Base-by-base conservation (phyloP, 2,329 filamentous ascomycete genomes). In the Cladobotryum protrusum region DNA sequence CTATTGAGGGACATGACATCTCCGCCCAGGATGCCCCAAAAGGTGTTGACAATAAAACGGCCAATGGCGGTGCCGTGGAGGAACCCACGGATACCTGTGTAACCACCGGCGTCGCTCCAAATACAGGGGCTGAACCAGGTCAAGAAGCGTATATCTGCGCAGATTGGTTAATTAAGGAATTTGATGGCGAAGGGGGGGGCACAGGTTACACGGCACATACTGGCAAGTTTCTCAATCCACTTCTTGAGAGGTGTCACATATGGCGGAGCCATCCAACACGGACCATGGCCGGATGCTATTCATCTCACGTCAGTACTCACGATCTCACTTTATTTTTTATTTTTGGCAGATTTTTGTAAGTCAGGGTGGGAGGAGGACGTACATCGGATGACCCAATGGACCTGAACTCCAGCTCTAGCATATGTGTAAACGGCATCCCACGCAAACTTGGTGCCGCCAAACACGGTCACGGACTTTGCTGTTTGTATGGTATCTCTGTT, bases 71-170 rank as follows among this genome's bases (percentile, higher is more conserved):
- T 85, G 18, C 72, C 69, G 55, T 86, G 82, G 43, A 83, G 69
- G 52, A 85, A 79, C 9, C 64, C 60, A 3, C 81, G 73, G 2
- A 79, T 69, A 11, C 67, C 68, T 12, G 73, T 68, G 55, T 77
- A 85, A 1, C 83, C 84, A 59, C 82, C 83, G 2, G 74, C 77
- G 2, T 74, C 71, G 4, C 82, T 84, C 83, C 85, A 91, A 13
- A 86, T 76, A 61, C 86, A 90, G 0, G 87, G 87, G 46, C 79
- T 83, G 65, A 91, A 82, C 82, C 84, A 89, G 2, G 81, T 86
- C 47, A 90, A 67, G 55, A 86, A 74, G 0, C 87, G 81, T 0
- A 79, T 85, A 32, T 75, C 71, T 72, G 47, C n/a, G 8, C 17
- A 42, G 20, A 32, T 33, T 24, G 17, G n/a, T 45, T 35, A 45